Percentiles rank a stretch among this genome's conserved stretches.
These are phyloP conservation scores for Aspergillus indologenus DNA, from an alignment of 495 filamentous ascomycete genomes.

Conservation along the genomic window DNA sequence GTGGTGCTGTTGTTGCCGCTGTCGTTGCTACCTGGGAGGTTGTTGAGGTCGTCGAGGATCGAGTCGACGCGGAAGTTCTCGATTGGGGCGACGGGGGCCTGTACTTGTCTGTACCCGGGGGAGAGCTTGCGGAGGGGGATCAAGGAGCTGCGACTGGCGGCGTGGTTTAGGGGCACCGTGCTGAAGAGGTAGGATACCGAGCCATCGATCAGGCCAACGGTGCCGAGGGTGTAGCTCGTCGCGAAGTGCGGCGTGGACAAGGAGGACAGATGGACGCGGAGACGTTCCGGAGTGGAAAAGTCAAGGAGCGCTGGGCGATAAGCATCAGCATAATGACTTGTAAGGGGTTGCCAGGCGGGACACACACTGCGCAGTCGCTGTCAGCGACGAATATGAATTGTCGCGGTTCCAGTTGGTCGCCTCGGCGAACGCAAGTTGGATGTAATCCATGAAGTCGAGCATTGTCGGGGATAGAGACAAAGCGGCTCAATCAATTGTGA, in stretches of 20 bases:
- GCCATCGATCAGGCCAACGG: constrained; percentile 81
- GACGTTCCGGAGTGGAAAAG: constrained; percentile 77
- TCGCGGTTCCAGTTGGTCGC: constrained; percentile 87
- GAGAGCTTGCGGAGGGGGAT: constrained; percentile 64
- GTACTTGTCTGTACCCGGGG: constrained; percentile 65
- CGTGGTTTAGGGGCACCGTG: constrained; percentile 62
- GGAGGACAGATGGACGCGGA: constrained; percentile 75
- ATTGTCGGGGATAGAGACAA: constrained; percentile 46
- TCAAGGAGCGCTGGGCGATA: constrained; percentile 65
- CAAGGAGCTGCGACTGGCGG: constrained; percentile 53
- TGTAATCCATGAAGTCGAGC: constrained; percentile 98
- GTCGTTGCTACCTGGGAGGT: not conserved
- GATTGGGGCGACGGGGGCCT: constrained; percentile 39
- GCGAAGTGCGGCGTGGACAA: constrained; percentile 88
- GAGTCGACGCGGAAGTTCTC: constrained; percentile 36
- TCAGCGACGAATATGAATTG: constrained; percentile 87
- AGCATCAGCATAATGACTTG: constrained; percentile 2
- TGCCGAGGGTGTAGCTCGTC: constrained; percentile 84
- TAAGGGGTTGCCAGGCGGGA: not conserved
- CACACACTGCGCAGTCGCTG: constrained; percentile 77
- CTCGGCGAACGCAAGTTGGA: constrained; percentile 88
- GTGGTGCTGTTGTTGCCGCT: no score
- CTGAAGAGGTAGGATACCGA: constrained; percentile 90
- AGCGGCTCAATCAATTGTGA: not conserved
- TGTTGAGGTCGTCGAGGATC: constrained; percentile 24